Evolutionary conservation across 257 asterid genomes (phyloP).

Genomic region (Scutellaria minor): DNA sequence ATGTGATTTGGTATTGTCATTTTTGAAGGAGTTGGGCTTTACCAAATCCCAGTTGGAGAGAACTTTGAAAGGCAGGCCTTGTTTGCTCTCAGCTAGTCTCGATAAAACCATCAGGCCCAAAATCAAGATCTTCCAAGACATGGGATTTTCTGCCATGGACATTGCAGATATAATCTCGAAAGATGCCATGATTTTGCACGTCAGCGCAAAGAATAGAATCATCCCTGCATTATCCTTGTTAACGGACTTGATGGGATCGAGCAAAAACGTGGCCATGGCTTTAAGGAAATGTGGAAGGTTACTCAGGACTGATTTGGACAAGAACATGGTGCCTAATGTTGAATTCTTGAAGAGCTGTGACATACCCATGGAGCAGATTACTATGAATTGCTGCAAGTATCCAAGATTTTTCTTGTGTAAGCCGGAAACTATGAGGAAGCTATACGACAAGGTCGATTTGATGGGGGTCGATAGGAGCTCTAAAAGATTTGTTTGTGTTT

Average conservation of each 20-base stretch:
- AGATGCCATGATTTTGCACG: slow-evolving; percentile 34
- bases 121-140: slow-evolving; percentile 47
- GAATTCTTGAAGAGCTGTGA: slow-evolving; percentile 50
- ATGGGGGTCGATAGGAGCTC: slow-evolving; percentile 44
- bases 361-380: slow-evolving; percentile 34
- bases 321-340: slow-evolving; percentile 45
- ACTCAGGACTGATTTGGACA: slow-evolving; percentile 37
- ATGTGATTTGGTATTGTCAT: slow-evolving; percentile 37
- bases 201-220: slow-evolving; percentile 26
- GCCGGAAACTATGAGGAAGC: slow-evolving; percentile 42
- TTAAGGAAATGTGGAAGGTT: slow-evolving; percentile 33
- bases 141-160: slow-evolving; percentile 40
- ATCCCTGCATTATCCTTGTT: slow-evolving; percentile 39
- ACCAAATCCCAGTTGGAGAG: slow-evolving; percentile 47
- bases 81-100: slow-evolving; percentile 18
- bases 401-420: slow-evolving; percentile 41
- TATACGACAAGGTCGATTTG: slow-evolving; percentile 33
- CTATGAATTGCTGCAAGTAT: no score
- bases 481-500: slow-evolving; percentile 38
- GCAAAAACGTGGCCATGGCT: slow-evolving; percentile 35
- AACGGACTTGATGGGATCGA: slow-evolving; percentile 44
- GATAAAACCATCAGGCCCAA: slow-evolving; percentile 49
- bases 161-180: slow-evolving; percentile 38
- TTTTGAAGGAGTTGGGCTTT: slow-evolving; percentile 50
- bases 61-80: slow-evolving; percentile 28